Base-by-base conservation (phyloP, 805 yeast genomes). In the Candida takata region DNA sequence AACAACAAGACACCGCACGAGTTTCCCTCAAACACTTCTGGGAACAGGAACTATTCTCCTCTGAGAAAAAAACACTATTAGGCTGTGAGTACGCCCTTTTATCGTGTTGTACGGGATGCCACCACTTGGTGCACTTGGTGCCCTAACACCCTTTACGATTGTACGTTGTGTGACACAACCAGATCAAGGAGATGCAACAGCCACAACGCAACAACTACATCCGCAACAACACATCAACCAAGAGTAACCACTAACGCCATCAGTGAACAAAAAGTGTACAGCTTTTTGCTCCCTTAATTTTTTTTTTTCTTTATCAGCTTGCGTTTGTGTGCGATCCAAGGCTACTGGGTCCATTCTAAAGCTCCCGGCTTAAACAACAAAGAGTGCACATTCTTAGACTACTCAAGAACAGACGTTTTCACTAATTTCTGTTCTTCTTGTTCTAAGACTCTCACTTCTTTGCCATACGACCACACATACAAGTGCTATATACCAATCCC, bases 211-310 rank as follows among this genome's bases (percentile, higher is more conserved):
- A 20, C 7, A 20, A 20, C 23, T 8, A 20, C 23, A 20, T 8
- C 23, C 23, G 10, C 10, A 20, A 16, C 30, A 17, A 15, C n/a
- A 15, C 8, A 18, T 28, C n/a, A n/a, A n/a, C 25, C 13, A 18
- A 21, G 33, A 16, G 25, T 24, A 16, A 13, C 26, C 29, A 26
- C n/a, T 13, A 17, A 23, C n/a, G 34, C 35, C 29, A 25, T 32
- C 32, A 42, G 45, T 30, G 43, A 35, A 29, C 43, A 33, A 37
- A 26, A 37, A 38, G 39, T 18, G 10, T 16, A 29, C 33, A 10
- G 27, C 36, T 40, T 39, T 35, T 37, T 39, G 43, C 28, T 36
- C 36, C 39, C 43, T 35, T 33, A 15, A 26, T 33, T 26, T 13
- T 9, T 13, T 9, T 27, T 20, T 20, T 33, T 18, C 18, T 18